Conservation (phyloP, 2,329 filamentous ascomycete genomes). For the Fusarium lyarnte region DNA sequence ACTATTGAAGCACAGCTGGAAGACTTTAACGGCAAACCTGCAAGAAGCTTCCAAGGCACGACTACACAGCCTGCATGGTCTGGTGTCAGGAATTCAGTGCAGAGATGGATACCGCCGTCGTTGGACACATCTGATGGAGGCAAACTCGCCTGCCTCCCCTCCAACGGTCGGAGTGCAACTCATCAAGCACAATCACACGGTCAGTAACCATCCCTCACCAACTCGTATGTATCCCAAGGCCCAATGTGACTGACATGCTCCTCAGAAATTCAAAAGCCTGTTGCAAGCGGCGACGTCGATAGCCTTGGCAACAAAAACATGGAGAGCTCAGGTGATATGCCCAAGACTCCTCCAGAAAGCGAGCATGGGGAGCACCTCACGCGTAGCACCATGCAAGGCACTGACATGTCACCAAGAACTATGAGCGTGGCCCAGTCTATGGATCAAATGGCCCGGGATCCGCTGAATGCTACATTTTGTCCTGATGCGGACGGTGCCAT, state of each 20-base stretch:
- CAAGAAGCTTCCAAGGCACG: background rate
- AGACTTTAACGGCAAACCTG: background rate
- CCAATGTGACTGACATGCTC: background rate
- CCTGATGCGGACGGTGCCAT: background rate
- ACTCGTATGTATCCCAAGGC: rapidly evolving
- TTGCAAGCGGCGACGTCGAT: background rate
- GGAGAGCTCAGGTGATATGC: background rate
- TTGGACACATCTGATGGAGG: background rate
- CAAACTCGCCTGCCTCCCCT: rapidly evolving
- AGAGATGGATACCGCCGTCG: background rate
- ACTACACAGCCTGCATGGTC: background rate
- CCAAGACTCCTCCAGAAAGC: background rate
- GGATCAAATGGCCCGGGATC: background rate
- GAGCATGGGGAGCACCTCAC: background rate
- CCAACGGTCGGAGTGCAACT: background rate
- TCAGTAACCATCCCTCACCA: background rate
- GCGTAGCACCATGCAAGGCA: background rate
- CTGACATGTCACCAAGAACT: background rate
- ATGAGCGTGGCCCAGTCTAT: background rate
- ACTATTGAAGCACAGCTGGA: background rate
- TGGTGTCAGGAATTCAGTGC: background rate
- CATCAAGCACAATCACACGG: background rate
- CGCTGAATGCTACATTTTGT: background rate
- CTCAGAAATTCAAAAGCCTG: background rate
- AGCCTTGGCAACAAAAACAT: background rate